A percentile compares a stretch with the other conserved stretches of the same genome.
Conservation (phyloP, 331 rosid species). For the Saraca asoca region DNA sequence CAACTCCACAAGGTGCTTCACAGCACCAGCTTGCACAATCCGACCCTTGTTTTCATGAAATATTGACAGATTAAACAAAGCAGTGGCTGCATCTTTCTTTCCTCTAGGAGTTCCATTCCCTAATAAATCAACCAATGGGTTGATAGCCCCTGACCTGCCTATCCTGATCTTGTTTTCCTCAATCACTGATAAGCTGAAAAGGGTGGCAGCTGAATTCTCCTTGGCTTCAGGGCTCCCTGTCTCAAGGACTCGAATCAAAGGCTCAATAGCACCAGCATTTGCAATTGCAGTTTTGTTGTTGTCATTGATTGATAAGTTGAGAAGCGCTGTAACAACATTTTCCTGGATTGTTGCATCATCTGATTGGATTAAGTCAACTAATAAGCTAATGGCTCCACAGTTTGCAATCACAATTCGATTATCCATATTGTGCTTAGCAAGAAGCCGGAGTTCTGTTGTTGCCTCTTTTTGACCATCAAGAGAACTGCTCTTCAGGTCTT, state of each 20-base stretch:
- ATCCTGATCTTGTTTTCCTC: conserved; percentile 86
- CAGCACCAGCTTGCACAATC: conserved; percentile 96
- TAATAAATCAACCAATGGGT: conserved; percentile 84
- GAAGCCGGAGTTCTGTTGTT: conserved; percentile 70
- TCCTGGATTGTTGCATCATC: conserved; percentile 70
- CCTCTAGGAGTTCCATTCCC: conserved; percentile 97
- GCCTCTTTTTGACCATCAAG: conserved; percentile 74
- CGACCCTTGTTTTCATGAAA: conserved; percentile 81
- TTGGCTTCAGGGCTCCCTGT: conserved; percentile 91
- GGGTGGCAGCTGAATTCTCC: conserved; percentile 99
- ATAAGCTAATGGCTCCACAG: conserved; percentile 76
- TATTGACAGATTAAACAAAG: conserved; percentile 89
- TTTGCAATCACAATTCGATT: conserved; percentile 88
- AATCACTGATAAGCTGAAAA: conserved; percentile 88
- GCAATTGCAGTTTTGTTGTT: conserved; percentile 85
- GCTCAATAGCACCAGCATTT: conserved; percentile 80
- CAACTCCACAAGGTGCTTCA: conserved; percentile 86
- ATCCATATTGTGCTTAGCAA: conserved; percentile 85
- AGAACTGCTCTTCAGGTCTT: conserved; percentile 63
- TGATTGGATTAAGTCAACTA: conserved; percentile 74
- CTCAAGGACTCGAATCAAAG: conserved; percentile 82
- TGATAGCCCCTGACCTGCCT: conserved; percentile 90
- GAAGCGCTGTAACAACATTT: conserved; percentile 94
- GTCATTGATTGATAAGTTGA: conserved; percentile 87
- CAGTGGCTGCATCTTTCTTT: conserved; percentile 97